Evolutionary conservation across 1,139 yeast species (phyloP), one percentile per base, ranked within the genome.

Genomic region (Yamadazyma aaseri): DNA sequence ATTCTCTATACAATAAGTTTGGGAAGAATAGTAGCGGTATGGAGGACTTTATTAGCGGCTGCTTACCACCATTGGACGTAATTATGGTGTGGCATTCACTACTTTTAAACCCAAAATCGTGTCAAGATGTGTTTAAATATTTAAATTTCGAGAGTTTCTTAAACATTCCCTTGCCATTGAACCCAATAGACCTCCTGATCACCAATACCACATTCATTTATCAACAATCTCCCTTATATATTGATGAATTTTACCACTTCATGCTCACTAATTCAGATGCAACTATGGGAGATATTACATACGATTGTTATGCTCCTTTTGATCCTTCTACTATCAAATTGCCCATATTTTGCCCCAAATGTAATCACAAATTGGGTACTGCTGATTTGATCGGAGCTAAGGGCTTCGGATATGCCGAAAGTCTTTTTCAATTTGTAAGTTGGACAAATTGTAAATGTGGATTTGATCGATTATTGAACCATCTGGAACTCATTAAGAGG

Each of bases 61-160:
- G 5, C 7, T 24, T 15, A 10, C 27, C 21, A 12, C 32, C 26
- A 9, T 4, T 22, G 16, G 70, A 64, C 38, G 57, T 66, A 5
- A 34, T 65, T 6, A 53, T 66, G 61, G 64, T 65, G 1, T 67
- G 72, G 73, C 71, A 67, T 42, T 41, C 52, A 26, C 50, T 51
- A 29, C 29, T 44, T 15, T 33, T 46, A 26, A 42, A 45, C 29
- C 47, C 54, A 4, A 44, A 45, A 20, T 40, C 58, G 0, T 56
- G 45, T 35, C 55, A 60, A 38, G 67, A 63, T 28, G 54, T 53
- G 17, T 53, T 58, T 28, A 34, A 47, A 6, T 49, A 65, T 17
- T 49, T 51, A 34, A 44, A 53, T 12, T 50, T 55, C 29, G 28
- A 41, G 13, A 36, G 44, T 32, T 49, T 64, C 36, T 51, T 56